Base-by-base conservation (phyloP, 495 filamentous ascomycete genomes). In the Aspergillus kassunensis region DNA sequence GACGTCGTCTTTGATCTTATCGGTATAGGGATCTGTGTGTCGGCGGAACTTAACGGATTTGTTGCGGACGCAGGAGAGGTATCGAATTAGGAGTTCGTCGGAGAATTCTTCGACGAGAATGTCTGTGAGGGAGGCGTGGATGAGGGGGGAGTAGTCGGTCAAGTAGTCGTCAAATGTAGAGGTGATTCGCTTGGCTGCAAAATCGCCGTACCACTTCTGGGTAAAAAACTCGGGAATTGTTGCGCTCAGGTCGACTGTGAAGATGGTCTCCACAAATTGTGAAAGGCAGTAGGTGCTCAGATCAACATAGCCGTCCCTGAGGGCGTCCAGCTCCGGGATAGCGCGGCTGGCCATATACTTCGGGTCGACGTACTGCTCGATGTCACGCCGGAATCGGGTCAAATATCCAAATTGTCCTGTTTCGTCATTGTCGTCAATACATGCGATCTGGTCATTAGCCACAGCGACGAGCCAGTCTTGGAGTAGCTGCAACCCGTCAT, bases 391-490 rank as follows among this genome's bases (percentile, higher is more conserved):
- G 80, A 96, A 97, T 55, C 82, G 80, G 9, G 86, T 82, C 35
- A 97, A 77, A 73, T 95, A 95, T 25, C 85, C 84, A 24, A 85
- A 58, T 33, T 84, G 83, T 37, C 78, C 81, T 27, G 83, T 82
- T 43, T 88, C 85, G 21, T 75, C 70, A 51, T 82, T 76, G 65
- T 97, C 93, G 64, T 96, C 91, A 62, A 97, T 97, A 69, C 90
- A 95, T 47, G 89, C 89, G 58, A 99, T 97, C 65, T 99, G 93
- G 68, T 99, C 93, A 69, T 97, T 99, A 53, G 93, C 93, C 44
- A 95, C 87, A n/a, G 92, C 91, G 19, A 97, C 80, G 36, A 97
- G 81, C 88, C 91, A 97, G 67, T 96, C 91, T 70, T 96, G 90
- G 27, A 96, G 68, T 8, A 83, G 67, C 60, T 89, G 86, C 43